phyloP scores from a whole-genome alignment of 176 grass and related monocot genomes.

The Triticum monococcum region DNA sequence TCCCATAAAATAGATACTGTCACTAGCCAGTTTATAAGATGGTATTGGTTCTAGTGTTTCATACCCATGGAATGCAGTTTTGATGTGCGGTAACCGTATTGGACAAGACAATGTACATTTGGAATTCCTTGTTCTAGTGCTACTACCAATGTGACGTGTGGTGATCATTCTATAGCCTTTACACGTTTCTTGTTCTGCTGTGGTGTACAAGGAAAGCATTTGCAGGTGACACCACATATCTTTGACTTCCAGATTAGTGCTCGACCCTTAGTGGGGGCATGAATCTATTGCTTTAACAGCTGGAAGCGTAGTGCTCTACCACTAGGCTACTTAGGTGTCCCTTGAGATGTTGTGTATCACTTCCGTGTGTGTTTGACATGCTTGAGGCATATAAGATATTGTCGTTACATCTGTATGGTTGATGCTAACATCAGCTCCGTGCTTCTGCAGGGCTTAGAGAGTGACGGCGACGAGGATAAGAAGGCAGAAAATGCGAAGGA shows the following conservation, averaged over 20 bases:
- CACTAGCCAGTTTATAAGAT: background rate
- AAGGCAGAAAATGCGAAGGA: conserved; percentile 36
- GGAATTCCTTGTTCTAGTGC: background rate
- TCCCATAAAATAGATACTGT: background rate
- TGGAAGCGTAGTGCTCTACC: background rate
- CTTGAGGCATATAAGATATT: background rate
- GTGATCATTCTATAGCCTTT: background rate
- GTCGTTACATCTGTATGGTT: conserved; percentile 12
- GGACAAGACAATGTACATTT: background rate
- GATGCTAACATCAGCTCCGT: conserved; percentile 7
- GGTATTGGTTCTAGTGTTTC: background rate
- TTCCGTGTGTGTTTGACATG: background rate
- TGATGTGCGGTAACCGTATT: background rate
- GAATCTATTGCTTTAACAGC: background rate
- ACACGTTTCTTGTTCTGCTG: background rate
- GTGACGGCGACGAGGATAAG: conserved; percentile 64
- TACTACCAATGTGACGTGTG: background rate
- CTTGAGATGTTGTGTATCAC: background rate
- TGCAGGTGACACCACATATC: background rate
- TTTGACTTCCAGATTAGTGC: background rate
- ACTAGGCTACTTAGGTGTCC: background rate
- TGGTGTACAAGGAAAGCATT: background rate
- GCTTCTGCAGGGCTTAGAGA: conserved; percentile 66
- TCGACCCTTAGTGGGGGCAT: background rate
- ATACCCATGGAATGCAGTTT: background rate